Evolutionary conservation across 768 basidiomycete species (phyloP).

Genomic region (Gautieria morchelliformis): DNA sequence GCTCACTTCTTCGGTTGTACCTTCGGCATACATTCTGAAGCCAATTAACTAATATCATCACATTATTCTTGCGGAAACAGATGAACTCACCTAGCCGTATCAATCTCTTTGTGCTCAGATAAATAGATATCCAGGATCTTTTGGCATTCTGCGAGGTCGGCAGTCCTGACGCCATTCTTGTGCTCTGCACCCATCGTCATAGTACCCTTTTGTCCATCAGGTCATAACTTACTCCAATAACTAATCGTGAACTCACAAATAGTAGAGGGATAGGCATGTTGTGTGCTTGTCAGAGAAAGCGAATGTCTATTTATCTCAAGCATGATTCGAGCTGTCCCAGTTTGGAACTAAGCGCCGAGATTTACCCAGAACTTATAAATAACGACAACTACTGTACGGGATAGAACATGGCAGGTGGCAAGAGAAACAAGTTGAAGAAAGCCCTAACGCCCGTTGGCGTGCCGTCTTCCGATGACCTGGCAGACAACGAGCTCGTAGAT

Average conservation of each 20-base stretch:
- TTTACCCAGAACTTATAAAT: background rate
- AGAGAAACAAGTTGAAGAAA: conserved; percentile 50
- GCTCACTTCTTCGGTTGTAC: too few relatives aligned
- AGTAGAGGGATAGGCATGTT: conserved; percentile 28
- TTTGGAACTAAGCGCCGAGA: background rate
- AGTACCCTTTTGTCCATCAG: conserved; percentile 29
- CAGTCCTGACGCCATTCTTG: conserved; percentile 31
- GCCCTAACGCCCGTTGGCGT: conserved; percentile 17
- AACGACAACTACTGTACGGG: background rate
- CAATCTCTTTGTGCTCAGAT: conserved; percentile 36
- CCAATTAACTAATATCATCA: too few relatives aligned
- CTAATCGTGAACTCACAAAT: conserved; percentile 20
- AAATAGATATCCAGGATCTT: conserved; percentile 37
- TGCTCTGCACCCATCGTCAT: conserved; percentile 36
- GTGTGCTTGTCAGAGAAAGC: conserved; percentile 6
- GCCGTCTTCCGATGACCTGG: conserved; percentile 20
- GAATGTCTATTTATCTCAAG: background rate
- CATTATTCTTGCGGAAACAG: background rate
- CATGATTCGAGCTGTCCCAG: too few relatives aligned
- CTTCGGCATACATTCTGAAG: too few relatives aligned
- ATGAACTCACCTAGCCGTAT: conserved; percentile 42
- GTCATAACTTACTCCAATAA: background rate
- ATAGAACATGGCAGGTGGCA: conserved; percentile 38
- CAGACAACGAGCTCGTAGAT: conserved; percentile 53
- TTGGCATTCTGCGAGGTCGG: conserved; percentile 28